phyloP scores from a whole-genome alignment of 225 moss, liverwort and hornwort species.

The Physcomitrium patens region DNA sequence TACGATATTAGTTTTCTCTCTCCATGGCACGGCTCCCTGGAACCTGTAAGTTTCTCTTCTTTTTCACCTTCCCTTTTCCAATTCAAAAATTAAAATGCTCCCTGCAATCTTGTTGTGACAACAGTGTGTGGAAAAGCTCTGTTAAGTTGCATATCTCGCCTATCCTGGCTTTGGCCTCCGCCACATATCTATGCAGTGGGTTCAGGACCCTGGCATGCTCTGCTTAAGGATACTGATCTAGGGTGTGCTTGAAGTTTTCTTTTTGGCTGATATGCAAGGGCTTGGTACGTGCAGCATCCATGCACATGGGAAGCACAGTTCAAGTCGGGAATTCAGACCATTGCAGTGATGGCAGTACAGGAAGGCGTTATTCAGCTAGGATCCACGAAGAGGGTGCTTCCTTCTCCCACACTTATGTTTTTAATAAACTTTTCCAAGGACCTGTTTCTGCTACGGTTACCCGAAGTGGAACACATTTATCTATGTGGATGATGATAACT shows the following conservation, averaged over 20 bases:
- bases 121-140: too few species aligned
- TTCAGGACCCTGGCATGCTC: not conserved
- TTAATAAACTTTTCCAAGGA: too few species aligned
- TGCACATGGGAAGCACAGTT: slow-evolving; percentile 73
- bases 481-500: too few species aligned
- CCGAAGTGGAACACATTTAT: too few species aligned
- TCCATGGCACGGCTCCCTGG: slow-evolving; percentile 90
- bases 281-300: slow-evolving; percentile 54
- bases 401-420: not conserved
- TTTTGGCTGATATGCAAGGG: slow-evolving; percentile 6
- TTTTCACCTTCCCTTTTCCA: not conserved
- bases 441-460: too few species aligned
- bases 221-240: not conserved
- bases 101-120: too few species aligned
- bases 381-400: slow-evolving; percentile 56
- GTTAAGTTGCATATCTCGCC: too few species aligned
- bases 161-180: slow-evolving; percentile 15
- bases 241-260: not conserved
- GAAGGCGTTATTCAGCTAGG: slow-evolving; percentile 70
- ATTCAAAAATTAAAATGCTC: too few species aligned
- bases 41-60: slow-evolving; percentile 62
- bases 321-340: slow-evolving; percentile 71
- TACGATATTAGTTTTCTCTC: slow-evolving; percentile 90
- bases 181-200: not conserved
- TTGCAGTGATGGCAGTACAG: slow-evolving; percentile 62